Conservation (phyloP, 257 asterid genomes). For the Plantago major region DNA sequence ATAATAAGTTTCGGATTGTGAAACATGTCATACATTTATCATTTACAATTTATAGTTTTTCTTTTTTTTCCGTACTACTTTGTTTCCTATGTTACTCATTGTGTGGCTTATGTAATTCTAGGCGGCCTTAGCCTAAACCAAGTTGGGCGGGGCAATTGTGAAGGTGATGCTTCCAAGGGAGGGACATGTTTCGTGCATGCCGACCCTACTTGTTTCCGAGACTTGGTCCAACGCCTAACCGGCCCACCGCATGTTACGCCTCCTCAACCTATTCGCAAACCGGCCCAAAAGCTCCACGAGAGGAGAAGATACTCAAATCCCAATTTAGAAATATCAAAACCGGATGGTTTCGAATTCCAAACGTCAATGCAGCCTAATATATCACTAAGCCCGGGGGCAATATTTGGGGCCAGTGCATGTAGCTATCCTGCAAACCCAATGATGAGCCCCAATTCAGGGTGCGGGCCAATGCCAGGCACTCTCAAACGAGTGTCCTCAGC, state of each 20-base stretch:
- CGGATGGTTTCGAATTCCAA: constrained; percentile 6
- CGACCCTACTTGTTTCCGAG: constrained; percentile 32
- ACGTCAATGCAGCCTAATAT: constrained; percentile 6
- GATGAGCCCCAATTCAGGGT: constrained; percentile 9
- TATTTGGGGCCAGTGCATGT: not conserved
- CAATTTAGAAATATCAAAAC: constrained; percentile 24
- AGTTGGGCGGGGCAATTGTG: not conserved
- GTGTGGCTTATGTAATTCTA: no score
- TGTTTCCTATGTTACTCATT: no score
- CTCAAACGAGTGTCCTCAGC: constrained; percentile 26
- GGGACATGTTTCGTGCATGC: constrained; percentile 29
- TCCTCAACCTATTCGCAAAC: constrained; percentile 21
- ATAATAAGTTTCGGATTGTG: no score
- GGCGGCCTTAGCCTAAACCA: no score
- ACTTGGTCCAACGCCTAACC: constrained; percentile 38
- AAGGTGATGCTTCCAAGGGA: constrained; percentile 12
- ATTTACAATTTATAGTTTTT: no score
- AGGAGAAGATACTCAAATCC: constrained; percentile 24
- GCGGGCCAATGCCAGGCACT: not conserved
- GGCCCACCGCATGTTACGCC: constrained; percentile 17
- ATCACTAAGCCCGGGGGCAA: constrained; percentile 11
- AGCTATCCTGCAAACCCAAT: constrained; percentile 18
- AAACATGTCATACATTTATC: no score
- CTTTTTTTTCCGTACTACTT: no score
- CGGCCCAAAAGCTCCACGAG: constrained; percentile 29